Conservation (phyloP, 164 flowering plant species). For the Magnolia officinalis region DNA sequence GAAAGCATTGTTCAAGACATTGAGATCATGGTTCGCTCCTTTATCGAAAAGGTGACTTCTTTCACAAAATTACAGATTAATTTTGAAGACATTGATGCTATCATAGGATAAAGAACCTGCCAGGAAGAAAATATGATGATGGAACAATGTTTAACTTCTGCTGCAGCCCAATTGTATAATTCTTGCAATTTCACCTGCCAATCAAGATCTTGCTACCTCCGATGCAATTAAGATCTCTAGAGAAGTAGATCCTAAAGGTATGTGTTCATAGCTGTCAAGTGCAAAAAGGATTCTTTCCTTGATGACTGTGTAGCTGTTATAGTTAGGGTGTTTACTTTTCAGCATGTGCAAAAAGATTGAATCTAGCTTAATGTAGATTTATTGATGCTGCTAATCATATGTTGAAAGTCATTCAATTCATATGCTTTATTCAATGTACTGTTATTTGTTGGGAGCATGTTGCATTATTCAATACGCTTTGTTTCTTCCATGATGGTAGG, state of each 20-base stretch:
- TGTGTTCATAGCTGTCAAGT: not conserved
- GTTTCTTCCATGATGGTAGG: too few species aligned
- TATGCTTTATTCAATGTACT: too few species aligned
- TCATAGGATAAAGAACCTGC: not conserved
- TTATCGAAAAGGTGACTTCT: conserved; percentile 68
- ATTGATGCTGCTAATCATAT: too few species aligned
- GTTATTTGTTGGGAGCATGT: too few species aligned
- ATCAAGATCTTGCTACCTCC: conserved; percentile 99
- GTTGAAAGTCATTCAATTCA: too few species aligned
- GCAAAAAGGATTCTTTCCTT: not conserved
- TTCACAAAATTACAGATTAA: not conserved
- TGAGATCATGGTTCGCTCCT: conserved; percentile 86
- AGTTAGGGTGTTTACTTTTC: not conserved
- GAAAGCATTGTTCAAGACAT: conserved; percentile 76
- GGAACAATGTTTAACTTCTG: conserved; percentile 1
- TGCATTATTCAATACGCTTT: too few species aligned
- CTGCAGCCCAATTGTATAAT: conserved; percentile 93
- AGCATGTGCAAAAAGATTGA: too few species aligned
- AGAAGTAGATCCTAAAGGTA: conserved; percentile 94
- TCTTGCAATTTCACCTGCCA: conserved; percentile 92
- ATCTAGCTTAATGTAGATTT: too few species aligned
- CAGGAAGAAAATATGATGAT: not conserved
- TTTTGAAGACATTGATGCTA: not conserved
- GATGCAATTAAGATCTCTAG: conserved; percentile 96
- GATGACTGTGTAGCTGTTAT: not conserved